Evolutionary conservation across 805 yeast genomes (phyloP), one percentile per base, ranked within the genome.

Genomic region (Saccharomycopsis guyanensis): DNA sequence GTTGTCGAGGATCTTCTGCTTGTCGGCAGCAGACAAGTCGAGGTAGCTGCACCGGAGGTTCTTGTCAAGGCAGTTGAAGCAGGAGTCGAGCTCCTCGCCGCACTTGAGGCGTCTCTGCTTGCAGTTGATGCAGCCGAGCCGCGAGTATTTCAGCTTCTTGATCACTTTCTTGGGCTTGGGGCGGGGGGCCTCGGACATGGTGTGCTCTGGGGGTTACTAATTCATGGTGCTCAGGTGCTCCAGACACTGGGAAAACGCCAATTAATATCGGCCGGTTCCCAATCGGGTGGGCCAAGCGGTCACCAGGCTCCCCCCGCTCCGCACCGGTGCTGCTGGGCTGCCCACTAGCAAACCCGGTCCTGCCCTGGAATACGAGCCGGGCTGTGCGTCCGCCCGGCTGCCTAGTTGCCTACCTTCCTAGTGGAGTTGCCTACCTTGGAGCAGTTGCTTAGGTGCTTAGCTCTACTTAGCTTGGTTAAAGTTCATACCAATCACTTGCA

Each of bases 1-100:
- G 23, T 29, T n/a, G n/a, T 39, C 20, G 32, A 23, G n/a, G 18
- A 36, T 37, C 32, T 4, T 20, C 24, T 37, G 37, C 39, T 13
- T 44, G 40, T 29, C 47, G 29, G n/a, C 41, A 38, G 24, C 38
- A 38, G 44, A 36, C 18, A 50, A 39, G 22, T 45, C 43, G 16
- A 50, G 31, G 35, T 40, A 50, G 18, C 40, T 42, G 40, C 53
- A 50, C 19, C 27, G 34, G 10, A 50, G 20, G 23, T 44, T 45
- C 22, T 42, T 40, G 16, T 50, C 53, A 4, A 50, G 19, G 22
- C 53, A 50, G 27, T 50, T 50, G 38, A 19, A 50, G 37, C 53
- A 50, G 22, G 42, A 27, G 36, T 50, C 51, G 15, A 50, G 40
- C 19, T 50, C 53, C 32, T 50, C 53, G 15, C 53, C 53, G 20